These are phyloP conservation scores for Lachnellula arida DNA, from an alignment of 2,329 filamentous ascomycete species.

Conservation along the genomic window DNA sequence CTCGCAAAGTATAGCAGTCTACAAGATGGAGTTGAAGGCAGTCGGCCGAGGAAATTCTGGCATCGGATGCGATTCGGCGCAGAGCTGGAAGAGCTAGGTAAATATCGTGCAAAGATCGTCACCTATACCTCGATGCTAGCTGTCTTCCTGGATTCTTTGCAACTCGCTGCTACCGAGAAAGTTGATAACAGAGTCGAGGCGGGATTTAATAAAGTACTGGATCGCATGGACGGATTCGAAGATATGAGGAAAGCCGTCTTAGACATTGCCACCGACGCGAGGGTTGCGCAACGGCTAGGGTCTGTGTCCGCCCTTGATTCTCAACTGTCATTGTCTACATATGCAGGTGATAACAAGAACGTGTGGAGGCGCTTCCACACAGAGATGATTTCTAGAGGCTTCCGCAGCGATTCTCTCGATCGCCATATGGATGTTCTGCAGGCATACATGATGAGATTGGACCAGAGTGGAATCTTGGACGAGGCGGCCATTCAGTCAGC, in stretches of 20 bases:
- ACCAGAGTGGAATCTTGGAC: conserved; percentile 1
- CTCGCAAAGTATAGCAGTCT: background rate
- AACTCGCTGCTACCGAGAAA: background rate
- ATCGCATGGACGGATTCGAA: conserved; percentile 1
- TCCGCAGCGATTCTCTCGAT: conserved; percentile 1
- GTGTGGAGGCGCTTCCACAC: conserved; percentile 3
- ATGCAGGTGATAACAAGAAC: conserved; percentile 1
- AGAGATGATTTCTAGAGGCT: conserved; percentile 1
- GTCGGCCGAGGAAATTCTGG: background rate
- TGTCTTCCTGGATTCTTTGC: conserved; percentile 1
- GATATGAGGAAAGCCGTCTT: conserved; percentile 3
- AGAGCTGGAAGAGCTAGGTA: background rate
- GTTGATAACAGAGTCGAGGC: background rate
- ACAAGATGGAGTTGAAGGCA: background rate
- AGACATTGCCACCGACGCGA: background rate
- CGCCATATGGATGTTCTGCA: background rate
- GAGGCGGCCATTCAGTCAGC: background rate
- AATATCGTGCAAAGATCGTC: background rate
- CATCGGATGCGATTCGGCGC: conserved; percentile 1
- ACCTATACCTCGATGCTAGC: background rate
- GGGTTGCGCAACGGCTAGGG: background rate
- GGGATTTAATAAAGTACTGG: background rate
- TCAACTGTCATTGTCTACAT: background rate
- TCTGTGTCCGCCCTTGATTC: conserved; percentile 1
- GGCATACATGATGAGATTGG: conserved; percentile 5